A percentile compares a stretch with the other conserved stretches of the same genome.
Conservation (phyloP, 768 basidiomycete species). For the Tricholomella constricta region DNA sequence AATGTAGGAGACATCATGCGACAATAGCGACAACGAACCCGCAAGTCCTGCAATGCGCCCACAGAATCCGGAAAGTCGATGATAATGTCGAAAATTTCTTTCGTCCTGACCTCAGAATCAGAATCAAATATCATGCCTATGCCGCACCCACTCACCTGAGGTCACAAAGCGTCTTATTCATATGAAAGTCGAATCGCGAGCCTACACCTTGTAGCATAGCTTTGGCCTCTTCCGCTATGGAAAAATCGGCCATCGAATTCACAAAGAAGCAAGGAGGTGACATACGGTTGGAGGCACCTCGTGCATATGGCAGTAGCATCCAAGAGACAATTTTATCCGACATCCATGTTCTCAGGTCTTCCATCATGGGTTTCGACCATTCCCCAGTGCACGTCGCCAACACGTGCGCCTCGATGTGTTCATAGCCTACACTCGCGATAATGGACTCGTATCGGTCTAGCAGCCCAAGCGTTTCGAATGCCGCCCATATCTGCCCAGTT, state of each 20-base stretch:
- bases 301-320: constrained; percentile 81
- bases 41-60: constrained; percentile 84
- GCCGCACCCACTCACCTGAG: constrained; percentile 56
- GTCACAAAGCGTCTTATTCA: constrained; percentile 89
- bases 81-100: constrained; percentile 95
- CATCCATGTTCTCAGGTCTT: constrained; percentile 74
- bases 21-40: constrained; percentile 42
- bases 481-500: constrained; percentile 46
- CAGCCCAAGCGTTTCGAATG: constrained; percentile 72
- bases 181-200: constrained; percentile 87
- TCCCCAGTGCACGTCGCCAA: constrained; percentile 61
- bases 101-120: constrained; percentile 43
- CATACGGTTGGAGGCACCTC: constrained; percentile 59
- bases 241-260: constrained; percentile 1
- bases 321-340: constrained; percentile 76
- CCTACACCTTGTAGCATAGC: constrained; percentile 75
- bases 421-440: constrained; percentile 82
- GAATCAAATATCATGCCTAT: not conserved
- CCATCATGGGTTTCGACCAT: constrained; percentile 71
- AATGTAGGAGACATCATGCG: not conserved
- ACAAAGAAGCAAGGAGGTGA: constrained; percentile 11
- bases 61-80: constrained; percentile 90
- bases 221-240: constrained; percentile 68
- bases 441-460: constrained; percentile 83
- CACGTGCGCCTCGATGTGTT: constrained; percentile 80